These are phyloP conservation scores for Suhomyces coccinellae DNA, from an alignment of 1,139 yeast species.

Conservation along the genomic window DNA sequence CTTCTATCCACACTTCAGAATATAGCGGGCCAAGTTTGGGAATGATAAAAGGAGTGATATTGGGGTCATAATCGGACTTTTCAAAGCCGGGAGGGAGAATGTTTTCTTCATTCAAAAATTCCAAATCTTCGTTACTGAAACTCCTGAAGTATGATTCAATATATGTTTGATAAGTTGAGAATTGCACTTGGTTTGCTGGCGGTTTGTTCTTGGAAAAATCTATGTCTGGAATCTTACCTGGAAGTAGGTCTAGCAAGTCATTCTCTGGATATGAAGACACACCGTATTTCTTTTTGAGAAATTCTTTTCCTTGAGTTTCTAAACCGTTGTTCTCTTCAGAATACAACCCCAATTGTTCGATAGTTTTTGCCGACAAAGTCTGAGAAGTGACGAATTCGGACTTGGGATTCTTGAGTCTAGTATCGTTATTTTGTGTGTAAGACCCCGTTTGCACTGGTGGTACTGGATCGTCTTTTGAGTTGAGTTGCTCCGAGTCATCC, in stretches of 20 bases:
- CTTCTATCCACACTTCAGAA: conserved; percentile 83
- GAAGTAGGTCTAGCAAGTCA: conserved; percentile 73
- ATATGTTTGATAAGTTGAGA: conserved; percentile 80
- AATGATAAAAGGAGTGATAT: conserved; percentile 65
- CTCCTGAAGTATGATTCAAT: conserved; percentile 83
- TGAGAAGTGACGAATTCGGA: conserved; percentile 76
- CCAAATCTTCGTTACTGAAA: conserved; percentile 76
- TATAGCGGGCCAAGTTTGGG: conserved; percentile 86
- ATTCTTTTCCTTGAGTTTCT: conserved; percentile 68
- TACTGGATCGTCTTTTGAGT: conserved; percentile 32
- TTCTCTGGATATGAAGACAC: conserved; percentile 86
- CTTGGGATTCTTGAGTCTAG: conserved; percentile 68
- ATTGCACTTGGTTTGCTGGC: conserved; percentile 90
- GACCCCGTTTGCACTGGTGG: conserved; percentile 52
- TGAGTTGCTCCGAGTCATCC: conserved; percentile 15
- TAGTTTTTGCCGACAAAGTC: conserved; percentile 67
- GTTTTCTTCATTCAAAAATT: conserved; percentile 63
- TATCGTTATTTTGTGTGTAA: conserved; percentile 54
- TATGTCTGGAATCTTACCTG: conserved; percentile 84
- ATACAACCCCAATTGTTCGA: conserved; percentile 63
- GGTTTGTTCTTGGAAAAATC: conserved; percentile 81
- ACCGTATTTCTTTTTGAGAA: conserved; percentile 72
- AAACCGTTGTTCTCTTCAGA: conserved; percentile 57
- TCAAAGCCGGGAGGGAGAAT: conserved; percentile 56
- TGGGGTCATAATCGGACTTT: conserved; percentile 57